Conservation (phyloP, 1,139 yeast genomes). For the Petasospora rhodanensis region DNA sequence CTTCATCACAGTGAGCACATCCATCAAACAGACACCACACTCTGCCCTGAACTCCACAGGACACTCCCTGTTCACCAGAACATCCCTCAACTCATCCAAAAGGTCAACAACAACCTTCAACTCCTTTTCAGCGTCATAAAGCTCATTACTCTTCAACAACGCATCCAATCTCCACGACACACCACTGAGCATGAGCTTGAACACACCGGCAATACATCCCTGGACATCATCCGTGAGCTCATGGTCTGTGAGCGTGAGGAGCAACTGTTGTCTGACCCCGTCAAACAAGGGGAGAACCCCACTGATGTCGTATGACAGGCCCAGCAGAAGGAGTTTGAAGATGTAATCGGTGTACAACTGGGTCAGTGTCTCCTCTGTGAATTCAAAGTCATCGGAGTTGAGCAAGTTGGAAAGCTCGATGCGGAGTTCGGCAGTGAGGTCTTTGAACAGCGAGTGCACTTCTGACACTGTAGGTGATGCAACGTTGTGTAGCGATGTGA, state of each 20-base stretch:
- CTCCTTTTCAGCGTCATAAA: constrained; percentile 18
- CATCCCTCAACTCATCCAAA: constrained; percentile 12
- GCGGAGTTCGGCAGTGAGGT: constrained; percentile 19
- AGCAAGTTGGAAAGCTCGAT: constrained; percentile 18
- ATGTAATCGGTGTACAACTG: constrained; percentile 18
- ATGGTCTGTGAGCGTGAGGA: constrained; percentile 9
- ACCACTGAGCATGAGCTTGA: constrained; percentile 16
- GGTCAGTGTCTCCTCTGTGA: constrained; percentile 6
- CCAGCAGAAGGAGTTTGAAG: constrained; percentile 18
- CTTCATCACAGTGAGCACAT: constrained; percentile 12
- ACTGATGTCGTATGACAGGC: constrained; percentile 13
- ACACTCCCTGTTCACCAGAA: constrained; percentile 5
- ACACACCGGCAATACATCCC: neutral
- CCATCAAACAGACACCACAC: constrained; percentile 10
- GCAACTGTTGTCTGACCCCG: constrained; percentile 8
- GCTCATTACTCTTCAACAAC: constrained; percentile 16
- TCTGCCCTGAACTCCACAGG: constrained; percentile 12
- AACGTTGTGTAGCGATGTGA: constrained; percentile 15
- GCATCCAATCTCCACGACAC: constrained; percentile 17
- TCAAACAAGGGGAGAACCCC: constrained; percentile 10
- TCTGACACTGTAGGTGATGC: constrained; percentile 19
- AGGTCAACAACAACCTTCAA: constrained; percentile 14
- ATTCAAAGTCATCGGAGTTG: constrained; percentile 8
- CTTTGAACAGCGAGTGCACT: constrained; percentile 17
- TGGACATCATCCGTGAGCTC: neutral